Evolutionary conservation across 106 monocot species (phyloP), one percentile per base, ranked within the genome.

Genomic region (Dactylorhiza incarnata): DNA sequence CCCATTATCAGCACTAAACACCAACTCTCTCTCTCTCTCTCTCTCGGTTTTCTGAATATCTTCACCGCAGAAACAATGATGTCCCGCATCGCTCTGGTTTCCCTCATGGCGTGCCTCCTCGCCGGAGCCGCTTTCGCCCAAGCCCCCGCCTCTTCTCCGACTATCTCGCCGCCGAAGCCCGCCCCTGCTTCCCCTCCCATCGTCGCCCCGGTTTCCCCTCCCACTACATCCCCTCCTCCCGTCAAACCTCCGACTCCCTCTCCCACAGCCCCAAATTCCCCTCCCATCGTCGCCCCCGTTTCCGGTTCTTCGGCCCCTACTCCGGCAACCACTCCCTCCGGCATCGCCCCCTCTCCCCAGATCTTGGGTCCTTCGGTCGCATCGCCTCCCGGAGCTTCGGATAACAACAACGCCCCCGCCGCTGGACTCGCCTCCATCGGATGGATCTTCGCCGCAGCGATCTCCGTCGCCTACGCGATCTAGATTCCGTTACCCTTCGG

Each of bases 401-500:
- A 69, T 65, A 65, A 65, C 45, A 66, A 24, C 66, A 14, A 14
- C 51, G 51, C 51, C 51, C 17, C 69, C 17, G 69, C 69, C 5
- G 45, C 45, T 1, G n/a, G 69, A 45, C 16, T 69, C 15, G 9
- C 45, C 17, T 69, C 45, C 69, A 7, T 69, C 69, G 69, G 69
- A 7, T 69, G 69, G 69, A 69, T 69, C 45, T 69, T 44, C 17
- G 69, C 17, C n/a, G 69, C 69, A 1, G 69, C n/a, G 45, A 45
- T 69, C 69, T 44, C 69, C 5, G 17, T 69, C 69, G 69, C 69
- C 45, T 69, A 69, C 69, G 43, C 69, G 43, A 43, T 69, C 45
- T 69, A 69, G 69, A 69, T 69, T 65, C 11, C 9, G 43, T 44
- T 44, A 24, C 2, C 45, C 26, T 24, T 19, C 12, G 15, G 7